These are phyloP conservation scores for Alternaria atra DNA, from an alignment of 2,329 filamentous ascomycete genomes.

Conservation along the genomic window DNA sequence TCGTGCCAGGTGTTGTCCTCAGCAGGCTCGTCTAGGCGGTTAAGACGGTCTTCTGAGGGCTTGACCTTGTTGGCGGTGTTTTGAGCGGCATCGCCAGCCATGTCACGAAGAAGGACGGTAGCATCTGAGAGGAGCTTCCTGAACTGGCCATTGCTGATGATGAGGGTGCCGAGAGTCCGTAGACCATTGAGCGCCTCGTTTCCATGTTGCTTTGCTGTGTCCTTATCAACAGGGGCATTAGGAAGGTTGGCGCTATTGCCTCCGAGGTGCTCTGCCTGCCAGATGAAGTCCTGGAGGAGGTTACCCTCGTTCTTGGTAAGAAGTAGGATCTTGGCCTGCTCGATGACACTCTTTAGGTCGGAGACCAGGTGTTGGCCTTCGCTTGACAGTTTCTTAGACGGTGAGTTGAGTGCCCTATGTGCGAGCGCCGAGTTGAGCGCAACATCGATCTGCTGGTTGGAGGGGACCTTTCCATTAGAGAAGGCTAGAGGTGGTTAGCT, in stretches of 20 bases:
- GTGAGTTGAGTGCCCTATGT: slow-evolving; percentile 73
- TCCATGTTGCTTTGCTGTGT: slow-evolving; percentile 81
- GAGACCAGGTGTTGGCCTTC: slow-evolving; percentile 83
- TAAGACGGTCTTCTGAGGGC: slow-evolving; percentile 78
- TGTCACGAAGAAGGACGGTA: slow-evolving; percentile 82
- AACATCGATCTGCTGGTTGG: slow-evolving; percentile 95
- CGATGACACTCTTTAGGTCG: slow-evolving; percentile 81
- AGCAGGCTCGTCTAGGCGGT: slow-evolving; percentile 82
- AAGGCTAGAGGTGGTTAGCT: slow-evolving; percentile 68
- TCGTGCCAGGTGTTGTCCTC: slow-evolving; percentile 96
- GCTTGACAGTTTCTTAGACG: slow-evolving; percentile 78
- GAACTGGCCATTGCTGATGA: slow-evolving; percentile 97
- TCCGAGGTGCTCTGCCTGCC: slow-evolving; percentile 83
- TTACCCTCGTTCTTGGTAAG: slow-evolving; percentile 96
- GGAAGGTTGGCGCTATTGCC: slow-evolving; percentile 69
- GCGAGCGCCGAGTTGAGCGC: slow-evolving; percentile 87
- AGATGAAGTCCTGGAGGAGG: slow-evolving; percentile 95
- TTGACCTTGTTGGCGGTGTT: slow-evolving; percentile 79
- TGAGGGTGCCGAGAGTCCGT: slow-evolving; percentile 83
- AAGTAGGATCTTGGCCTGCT: slow-evolving; percentile 83
- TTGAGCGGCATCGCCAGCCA: slow-evolving; percentile 86
- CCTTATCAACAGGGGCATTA: slow-evolving; percentile 75
- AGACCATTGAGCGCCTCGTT: slow-evolving; percentile 85
- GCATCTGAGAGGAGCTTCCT: slow-evolving; percentile 87
- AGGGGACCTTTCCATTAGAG: slow-evolving; percentile 87